phyloP scores from a whole-genome alignment of 495 filamentous ascomycete species.

The Chlorociboria aeruginascens region DNA sequence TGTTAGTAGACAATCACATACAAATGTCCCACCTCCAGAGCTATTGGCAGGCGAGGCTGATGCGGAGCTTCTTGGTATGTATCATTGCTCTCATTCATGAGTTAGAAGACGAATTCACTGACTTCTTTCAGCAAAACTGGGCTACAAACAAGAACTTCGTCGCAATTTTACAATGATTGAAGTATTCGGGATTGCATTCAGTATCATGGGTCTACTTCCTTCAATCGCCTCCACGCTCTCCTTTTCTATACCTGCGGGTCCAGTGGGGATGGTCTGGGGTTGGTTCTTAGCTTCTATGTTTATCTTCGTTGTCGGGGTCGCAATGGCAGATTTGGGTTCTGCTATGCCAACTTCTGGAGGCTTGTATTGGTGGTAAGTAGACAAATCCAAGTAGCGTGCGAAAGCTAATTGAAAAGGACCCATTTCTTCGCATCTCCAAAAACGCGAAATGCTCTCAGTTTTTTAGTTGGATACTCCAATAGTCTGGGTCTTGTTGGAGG shows the following conservation, averaged over 20 bases:
- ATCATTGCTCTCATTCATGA: neutral
- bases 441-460: slow-evolving; percentile 50
- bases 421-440: slow-evolving; percentile 51
- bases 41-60: slow-evolving; percentile 19
- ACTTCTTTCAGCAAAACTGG: slow-evolving; percentile 39
- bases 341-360: slow-evolving; percentile 62
- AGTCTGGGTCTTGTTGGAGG: slow-evolving; percentile 55
- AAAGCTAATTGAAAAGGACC: slow-evolving; percentile 30
- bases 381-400: neutral
- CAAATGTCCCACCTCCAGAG: slow-evolving; percentile 4
- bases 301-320: slow-evolving; percentile 54
- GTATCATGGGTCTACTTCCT: slow-evolving; percentile 62
- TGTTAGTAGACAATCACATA: slow-evolving; percentile 7
- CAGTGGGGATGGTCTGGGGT: slow-evolving; percentile 60
- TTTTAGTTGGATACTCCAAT: slow-evolving; percentile 63
- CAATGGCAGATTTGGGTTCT: slow-evolving; percentile 57
- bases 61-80: slow-evolving; percentile 20
- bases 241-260: slow-evolving; percentile 55
- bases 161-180: slow-evolving; percentile 55
- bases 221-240: slow-evolving; percentile 55
- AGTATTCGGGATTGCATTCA: slow-evolving; percentile 61
- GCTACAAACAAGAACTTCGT: slow-evolving; percentile 60
- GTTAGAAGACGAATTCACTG: neutral
- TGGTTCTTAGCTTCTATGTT: slow-evolving; percentile 51
- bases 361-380: slow-evolving; percentile 39